Conservation (phyloP, 768 basidiomycete genomes). For the Lactarius sanguifluus region DNA sequence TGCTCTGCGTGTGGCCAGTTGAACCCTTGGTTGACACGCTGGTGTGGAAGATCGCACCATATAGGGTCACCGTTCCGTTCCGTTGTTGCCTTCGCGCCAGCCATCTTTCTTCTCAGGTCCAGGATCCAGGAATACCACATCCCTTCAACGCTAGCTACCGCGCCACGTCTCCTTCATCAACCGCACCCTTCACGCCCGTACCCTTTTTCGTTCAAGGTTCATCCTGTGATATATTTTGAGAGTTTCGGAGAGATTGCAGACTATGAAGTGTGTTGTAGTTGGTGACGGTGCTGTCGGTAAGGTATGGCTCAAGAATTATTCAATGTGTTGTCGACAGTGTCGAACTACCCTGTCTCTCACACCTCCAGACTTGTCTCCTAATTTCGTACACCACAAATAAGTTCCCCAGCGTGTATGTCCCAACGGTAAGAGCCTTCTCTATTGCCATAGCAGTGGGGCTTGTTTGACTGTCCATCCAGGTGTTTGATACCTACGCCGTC, state of each 20-base stretch:
- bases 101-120: conserved; percentile 15
- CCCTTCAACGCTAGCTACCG: background rate
- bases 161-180: background rate
- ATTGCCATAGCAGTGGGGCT: conserved; percentile 26
- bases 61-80: too few relatives aligned
- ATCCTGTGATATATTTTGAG: conserved; percentile 14
- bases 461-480: conserved; percentile 44
- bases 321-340: background rate
- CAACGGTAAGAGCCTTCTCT: conserved; percentile 66
- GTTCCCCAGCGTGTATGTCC: conserved; percentile 98
- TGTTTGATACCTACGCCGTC: conserved; percentile 97
- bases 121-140: conserved; percentile 13
- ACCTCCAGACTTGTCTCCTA: conserved; percentile 81
- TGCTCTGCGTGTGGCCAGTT: too few relatives aligned
- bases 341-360: conserved; percentile 2
- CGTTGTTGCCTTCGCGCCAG: conserved; percentile 11
- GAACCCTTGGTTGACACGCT: too few relatives aligned
- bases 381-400: conserved; percentile 98
- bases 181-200: background rate
- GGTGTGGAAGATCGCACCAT: too few relatives aligned
- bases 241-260: conserved; percentile 58
- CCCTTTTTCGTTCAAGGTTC: conserved; percentile 7
- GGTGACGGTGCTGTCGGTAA: conserved; percentile 98
- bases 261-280: conserved; percentile 96
- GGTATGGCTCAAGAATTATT: conserved; percentile 50